Evolutionary conservation across 495 filamentous ascomycete genomes (phyloP), one percentile per base, ranked within the genome.

Genomic region (Hypoxylon fuscum): DNA sequence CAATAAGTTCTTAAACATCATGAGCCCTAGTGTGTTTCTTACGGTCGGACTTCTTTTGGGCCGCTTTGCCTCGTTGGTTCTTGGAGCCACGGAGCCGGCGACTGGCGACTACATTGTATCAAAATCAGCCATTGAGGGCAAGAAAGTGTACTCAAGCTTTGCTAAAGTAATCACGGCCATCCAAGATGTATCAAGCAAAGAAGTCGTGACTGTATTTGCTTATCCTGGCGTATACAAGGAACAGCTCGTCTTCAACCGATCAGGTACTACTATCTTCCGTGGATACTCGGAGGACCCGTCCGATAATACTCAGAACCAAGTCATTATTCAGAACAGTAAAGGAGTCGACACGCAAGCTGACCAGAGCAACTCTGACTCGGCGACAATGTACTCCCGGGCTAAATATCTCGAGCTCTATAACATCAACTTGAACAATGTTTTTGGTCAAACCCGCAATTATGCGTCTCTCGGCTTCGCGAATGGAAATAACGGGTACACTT

Each of bases 141-240:
- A 62, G 12, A 63, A 69, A 2, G 67, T 66, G 11, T 72, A 69
- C 46, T 32, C 44, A 0, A 71, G 35, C 23, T 64, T 72, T 32
- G 47, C 51, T 23, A 52, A 48, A 23, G 59, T 32, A 20, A 53
- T 59, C n/a, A 32, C 47, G 29, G 51, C 44, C 1, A 50, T 64
- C n/a, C 53, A 51, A 14, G 17, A 21, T 2, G 14, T 53, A 3
- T 50, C 66, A 7, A 48, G 59, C 31, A 31, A 59, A 14, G 47
- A 54, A 5, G 34, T 29, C 22, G 62, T 64, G 8, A 69, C 61
- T 20, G 52, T 74, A 31, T 70, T 74, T 35, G 55, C 67, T 38
- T 69, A 71, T 25, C 70, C 72, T 1, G 72, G 72, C 2, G 29
- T 51, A 1, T 74, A 74, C 46, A 56, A 66, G 12, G 72, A 74